Base-by-base conservation (phyloP, 169 alveolate genomes). In the Eimeria sp. region DNA sequence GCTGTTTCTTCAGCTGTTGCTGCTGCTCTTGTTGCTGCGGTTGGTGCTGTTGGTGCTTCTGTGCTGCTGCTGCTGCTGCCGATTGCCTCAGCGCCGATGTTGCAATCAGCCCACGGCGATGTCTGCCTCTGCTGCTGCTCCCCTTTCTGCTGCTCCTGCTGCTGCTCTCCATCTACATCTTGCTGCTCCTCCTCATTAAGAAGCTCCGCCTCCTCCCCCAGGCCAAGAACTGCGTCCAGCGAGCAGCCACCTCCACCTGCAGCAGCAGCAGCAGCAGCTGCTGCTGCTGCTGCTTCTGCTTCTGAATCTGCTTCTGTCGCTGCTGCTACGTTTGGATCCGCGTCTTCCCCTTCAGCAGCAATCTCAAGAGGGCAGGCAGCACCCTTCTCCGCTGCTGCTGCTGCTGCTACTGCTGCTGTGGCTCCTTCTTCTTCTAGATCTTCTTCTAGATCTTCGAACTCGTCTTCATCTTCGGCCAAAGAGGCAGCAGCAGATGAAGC, bases 31-130 rank as follows among this genome's bases (percentile, higher is more conserved):
- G 22, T 72, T 6, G 27, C 47, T 14, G 82, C 49, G 5, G 22
- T 43, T 20, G 45, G 30, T n/a, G 61, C 87, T 18, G 58, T 58
- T 76, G 58, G 63, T 76, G 87, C 87, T 76, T 51, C 87, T 43
- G 87, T 43, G 40, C 51, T 76, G 30, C 87, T 30, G 58, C 87
- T 30, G 58, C 58, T 76, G 87, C 87, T 76, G 87, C 87, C 45
- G 87, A 58, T 7, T 43, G 43, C 87, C 51, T 76, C 87, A 43
- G 61, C 87, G 7, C 30, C 16, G 87, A 22, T 40, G 43, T 25
- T 34, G 54, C 25, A 6, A 58, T 58, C 22, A 40, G n/a, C 22
- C 58, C 58, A 43, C 13, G 87, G 87, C 2, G 43, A 18, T 76
- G 87, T 30, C 34, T 76, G 87, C 58, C 16, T 58, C 22, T 13